These are phyloP conservation scores for Hamamelis virginiana DNA, from an alignment of 164 flowering plant species.

Conservation along the genomic window DNA sequence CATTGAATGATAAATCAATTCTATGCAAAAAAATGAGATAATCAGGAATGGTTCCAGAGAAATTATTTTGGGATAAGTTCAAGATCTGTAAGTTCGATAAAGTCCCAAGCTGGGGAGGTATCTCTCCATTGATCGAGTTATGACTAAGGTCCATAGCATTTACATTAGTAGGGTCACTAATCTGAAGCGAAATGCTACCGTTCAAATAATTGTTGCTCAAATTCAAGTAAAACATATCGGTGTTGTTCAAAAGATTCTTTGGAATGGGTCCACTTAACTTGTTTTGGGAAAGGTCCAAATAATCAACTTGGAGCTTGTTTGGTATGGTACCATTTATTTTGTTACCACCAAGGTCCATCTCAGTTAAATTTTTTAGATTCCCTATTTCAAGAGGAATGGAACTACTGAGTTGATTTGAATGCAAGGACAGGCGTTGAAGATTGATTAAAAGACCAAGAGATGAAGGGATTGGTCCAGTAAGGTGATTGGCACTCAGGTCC, in stretches of 20 bases:
- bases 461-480: not conserved
- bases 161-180: too few species aligned
- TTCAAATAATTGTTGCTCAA: too few species aligned
- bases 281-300: not conserved
- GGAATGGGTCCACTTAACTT: too few species aligned
- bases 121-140: not conserved
- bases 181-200: too few species aligned
- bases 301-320: not conserved
- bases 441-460: too few species aligned
- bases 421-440: too few species aligned
- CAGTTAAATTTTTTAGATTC: not conserved
- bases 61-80: slow-evolving; percentile 1
- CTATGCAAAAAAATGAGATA: not conserved
- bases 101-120: not conserved
- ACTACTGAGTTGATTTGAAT: not conserved
- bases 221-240: too few species aligned
- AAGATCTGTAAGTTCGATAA: not conserved
- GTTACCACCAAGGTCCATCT: not conserved
- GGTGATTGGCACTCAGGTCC: not conserved
- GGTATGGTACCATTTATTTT: slow-evolving; percentile 14
- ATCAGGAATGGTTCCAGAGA: slow-evolving; percentile 2
- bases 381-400: slow-evolving; percentile 5
- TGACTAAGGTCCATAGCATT: not conserved
- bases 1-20: not conserved
- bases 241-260: too few species aligned